These are phyloP conservation scores for Penicillium coprophilum DNA, from an alignment of 495 filamentous ascomycete genomes.

Conservation along the genomic window DNA sequence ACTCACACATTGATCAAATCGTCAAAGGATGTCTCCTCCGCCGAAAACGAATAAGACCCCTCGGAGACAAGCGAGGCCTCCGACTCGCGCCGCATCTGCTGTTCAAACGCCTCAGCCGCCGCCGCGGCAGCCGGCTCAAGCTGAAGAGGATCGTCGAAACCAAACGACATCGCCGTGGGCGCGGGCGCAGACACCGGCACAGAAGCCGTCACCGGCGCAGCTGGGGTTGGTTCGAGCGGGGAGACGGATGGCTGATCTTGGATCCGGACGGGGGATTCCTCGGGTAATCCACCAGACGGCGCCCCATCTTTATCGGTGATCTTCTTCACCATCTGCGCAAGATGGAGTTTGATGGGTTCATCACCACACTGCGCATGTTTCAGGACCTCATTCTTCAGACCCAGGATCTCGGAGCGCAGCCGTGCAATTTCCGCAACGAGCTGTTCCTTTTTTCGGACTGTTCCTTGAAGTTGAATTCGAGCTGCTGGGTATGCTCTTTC, in stretches of 20 bases:
- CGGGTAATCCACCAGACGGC: not conserved
- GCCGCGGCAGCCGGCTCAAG: constrained; percentile 22
- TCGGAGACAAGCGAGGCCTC: constrained; percentile 32
- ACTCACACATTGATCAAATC: constrained; percentile 36
- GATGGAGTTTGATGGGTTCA: constrained; percentile 50
- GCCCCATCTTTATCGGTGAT: constrained; percentile 31
- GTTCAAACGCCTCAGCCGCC: constrained; percentile 24
- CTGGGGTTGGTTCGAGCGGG: constrained; percentile 10
- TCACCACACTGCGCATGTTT: constrained; percentile 60
- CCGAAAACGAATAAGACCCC: constrained; percentile 32
- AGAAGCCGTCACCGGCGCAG: not conserved
- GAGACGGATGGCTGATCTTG: constrained; percentile 14
- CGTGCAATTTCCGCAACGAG: constrained; percentile 58
- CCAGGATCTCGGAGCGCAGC: constrained; percentile 45
- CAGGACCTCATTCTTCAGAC: constrained; percentile 58
- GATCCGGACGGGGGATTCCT: constrained; percentile 3
- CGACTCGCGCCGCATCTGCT: constrained; percentile 35
- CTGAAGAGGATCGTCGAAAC: constrained; percentile 40
- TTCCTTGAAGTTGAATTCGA: constrained; percentile 49
- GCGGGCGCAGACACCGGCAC: constrained; percentile 8
- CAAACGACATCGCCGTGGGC: constrained; percentile 31
- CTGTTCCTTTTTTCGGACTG: constrained; percentile 61
- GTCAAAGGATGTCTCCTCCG: constrained; percentile 34
- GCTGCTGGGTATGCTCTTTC: constrained; percentile 66
- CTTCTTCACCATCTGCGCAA: constrained; percentile 46